phyloP scores from a whole-genome alignment of 345 rosid genomes.

The Abelmoschus esculentus region DNA sequence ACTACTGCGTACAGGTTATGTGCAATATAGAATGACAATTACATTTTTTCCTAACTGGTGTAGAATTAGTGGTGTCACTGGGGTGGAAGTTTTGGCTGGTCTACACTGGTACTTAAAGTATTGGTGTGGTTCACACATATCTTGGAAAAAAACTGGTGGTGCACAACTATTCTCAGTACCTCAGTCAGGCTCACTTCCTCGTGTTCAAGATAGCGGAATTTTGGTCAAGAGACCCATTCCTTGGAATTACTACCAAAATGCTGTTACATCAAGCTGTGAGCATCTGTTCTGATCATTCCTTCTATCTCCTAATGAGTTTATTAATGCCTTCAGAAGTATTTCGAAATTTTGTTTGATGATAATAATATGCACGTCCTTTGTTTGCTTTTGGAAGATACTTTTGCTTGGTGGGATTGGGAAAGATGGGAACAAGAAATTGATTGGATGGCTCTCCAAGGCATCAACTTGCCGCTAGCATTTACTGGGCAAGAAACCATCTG shows the following conservation, averaged over 20 bases:
- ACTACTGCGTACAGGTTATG: neutral
- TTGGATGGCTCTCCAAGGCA: slow-evolving; percentile 79
- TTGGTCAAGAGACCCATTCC: slow-evolving; percentile 49
- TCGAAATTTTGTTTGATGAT: slow-evolving; percentile 4
- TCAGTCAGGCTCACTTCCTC: slow-evolving; percentile 42
- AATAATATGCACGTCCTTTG: neutral
- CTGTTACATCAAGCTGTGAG: slow-evolving; percentile 74
- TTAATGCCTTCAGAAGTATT: neutral
- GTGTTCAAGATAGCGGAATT: slow-evolving; percentile 35
- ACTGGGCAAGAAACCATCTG: slow-evolving; percentile 72
- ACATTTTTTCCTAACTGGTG: neutral
- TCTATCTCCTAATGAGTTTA: slow-evolving; percentile 4
- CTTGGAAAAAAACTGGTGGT: slow-evolving; percentile 75
- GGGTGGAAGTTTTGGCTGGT: slow-evolving; percentile 57
- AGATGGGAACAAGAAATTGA: slow-evolving; percentile 77
- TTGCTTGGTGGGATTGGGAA: slow-evolving; percentile 78
- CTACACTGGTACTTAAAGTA: slow-evolving; percentile 63
- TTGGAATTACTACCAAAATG: slow-evolving; percentile 77
- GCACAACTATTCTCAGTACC: slow-evolving; percentile 39
- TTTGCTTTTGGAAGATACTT: slow-evolving; percentile 36
- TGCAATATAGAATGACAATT: neutral
- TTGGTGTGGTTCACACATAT: slow-evolving; percentile 57
- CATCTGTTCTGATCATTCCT: slow-evolving; percentile 1
- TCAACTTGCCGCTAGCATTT: slow-evolving; percentile 67
- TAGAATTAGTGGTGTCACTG: slow-evolving; percentile 46